Evolutionary conservation across 176 grass and related monocot species (phyloP).

Genomic region (Aegilops bicornis): DNA sequence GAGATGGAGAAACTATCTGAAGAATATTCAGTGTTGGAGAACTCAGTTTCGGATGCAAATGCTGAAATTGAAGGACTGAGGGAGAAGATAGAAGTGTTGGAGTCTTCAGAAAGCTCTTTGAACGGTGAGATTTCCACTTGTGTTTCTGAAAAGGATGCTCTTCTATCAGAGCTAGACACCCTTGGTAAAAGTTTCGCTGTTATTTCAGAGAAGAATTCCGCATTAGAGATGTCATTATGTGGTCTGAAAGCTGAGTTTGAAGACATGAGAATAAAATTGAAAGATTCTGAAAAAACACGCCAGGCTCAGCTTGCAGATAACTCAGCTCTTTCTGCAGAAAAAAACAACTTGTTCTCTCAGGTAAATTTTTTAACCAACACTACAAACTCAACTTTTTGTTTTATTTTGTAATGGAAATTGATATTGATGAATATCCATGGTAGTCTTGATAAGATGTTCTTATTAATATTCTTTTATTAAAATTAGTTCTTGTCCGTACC

Average conservation of each 20-base stretch:
- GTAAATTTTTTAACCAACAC: constrained; percentile 36
- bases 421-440: constrained; percentile 4
- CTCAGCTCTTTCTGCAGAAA: constrained; percentile 54
- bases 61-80: constrained; percentile 61
- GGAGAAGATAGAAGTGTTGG: constrained; percentile 52
- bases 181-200: constrained; percentile 47
- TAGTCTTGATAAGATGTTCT: constrained; percentile 10
- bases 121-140: constrained; percentile 43
- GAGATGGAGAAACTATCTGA: constrained; percentile 66
- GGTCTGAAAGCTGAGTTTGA: constrained; percentile 54
- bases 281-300: constrained; percentile 50
- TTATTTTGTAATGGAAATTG: constrained; percentile 17
- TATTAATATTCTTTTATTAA: constrained; percentile 12
- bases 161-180: constrained; percentile 62
- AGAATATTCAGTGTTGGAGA: constrained; percentile 70
- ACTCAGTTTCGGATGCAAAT: constrained; percentile 67
- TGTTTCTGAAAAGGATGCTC: constrained; percentile 61
- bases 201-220: constrained; percentile 56
- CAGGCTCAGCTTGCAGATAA: constrained; percentile 41
- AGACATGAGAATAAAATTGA: constrained; percentile 52
- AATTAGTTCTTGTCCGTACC: constrained; percentile 6
- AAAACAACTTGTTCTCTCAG: constrained; percentile 60
- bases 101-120: constrained; percentile 61
- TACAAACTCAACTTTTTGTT: constrained; percentile 22
- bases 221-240: constrained; percentile 51